Base-by-base conservation (phyloP, 306 rosid genomes). In the Pyrus bretschneideri region DNA sequence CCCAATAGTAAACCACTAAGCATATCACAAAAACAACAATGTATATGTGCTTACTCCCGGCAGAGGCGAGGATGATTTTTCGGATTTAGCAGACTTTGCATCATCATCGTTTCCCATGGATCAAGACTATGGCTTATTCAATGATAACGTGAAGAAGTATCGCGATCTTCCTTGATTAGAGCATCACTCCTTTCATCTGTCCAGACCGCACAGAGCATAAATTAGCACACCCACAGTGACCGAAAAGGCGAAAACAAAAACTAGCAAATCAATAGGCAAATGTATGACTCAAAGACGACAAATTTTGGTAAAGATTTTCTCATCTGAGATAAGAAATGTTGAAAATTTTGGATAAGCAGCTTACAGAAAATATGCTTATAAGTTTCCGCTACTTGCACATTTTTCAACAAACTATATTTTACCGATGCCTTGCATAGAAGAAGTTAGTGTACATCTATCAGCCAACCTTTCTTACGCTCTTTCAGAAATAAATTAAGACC, bases 71-170 rank as follows among this genome's bases (percentile, higher is more conserved):
- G 96, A 83, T 66, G 90, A 78, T 69, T 85, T 91, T 80, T 91
- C 96, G 59, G 76, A 75, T 81, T 96, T 91, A 22, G 76, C 15
- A 68, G 91, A 72, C 81, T 87, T 92, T 67, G 78, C 88, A 40
- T 96, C 96, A 84, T 91, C 96, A 52, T 86, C 89, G 67, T 85
- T 89, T 74, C 91, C 98, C 99, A 96, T 96, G 49, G 67, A 29
- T 69, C 61, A 78, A 82, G 77, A 59, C 81, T 55, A 57, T 6
- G 12, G 63, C 45, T 69, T 74, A 19, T 44, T 46, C 62, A 12
- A 33, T 30, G 78, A 63, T 59, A 49, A 30, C 35, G 69, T 44
- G 31, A 30, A 42, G 74, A 59, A 65, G 76, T 68, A 59, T 75
- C 54, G 60, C 11, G 29, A 58, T 51, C 66, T 78, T 72, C 72